Conservation (phyloP, 495 filamentous ascomycete species). For the Coniosporium apollinis region DNA sequence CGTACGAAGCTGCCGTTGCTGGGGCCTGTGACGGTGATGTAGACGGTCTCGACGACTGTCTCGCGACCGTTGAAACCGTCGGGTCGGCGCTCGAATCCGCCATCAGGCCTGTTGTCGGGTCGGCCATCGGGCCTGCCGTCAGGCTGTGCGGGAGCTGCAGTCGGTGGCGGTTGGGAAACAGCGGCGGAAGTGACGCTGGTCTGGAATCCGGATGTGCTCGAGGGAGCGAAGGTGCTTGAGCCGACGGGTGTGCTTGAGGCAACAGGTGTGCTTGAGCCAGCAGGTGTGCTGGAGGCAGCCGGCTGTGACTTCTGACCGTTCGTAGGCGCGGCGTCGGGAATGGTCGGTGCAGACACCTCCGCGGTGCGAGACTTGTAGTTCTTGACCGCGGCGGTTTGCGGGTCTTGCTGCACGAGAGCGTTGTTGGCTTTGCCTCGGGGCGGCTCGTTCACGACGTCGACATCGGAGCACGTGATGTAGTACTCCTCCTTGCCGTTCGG, state of each 20-base stretch:
- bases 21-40: too few species aligned
- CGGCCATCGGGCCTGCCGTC: too few species aligned
- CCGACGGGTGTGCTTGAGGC: background rate
- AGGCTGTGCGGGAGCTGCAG: too few species aligned
- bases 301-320: background rate
- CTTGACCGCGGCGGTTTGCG: slow-evolving; percentile 13
- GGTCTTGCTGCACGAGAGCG: slow-evolving; percentile 19
- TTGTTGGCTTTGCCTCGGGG: slow-evolving; percentile 23
- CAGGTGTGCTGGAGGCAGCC: background rate
- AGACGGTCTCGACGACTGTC: too few species aligned
- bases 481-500: slow-evolving; percentile 45
- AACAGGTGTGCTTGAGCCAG: background rate
- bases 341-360: background rate
- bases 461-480: slow-evolving; percentile 73
- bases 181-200: too few species aligned
- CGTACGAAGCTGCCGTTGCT: too few species aligned
- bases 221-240: background rate
- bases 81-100: too few species aligned
- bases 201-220: too few species aligned
- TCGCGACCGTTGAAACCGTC: too few species aligned
- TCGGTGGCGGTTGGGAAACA: too few species aligned
- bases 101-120: too few species aligned
- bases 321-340: background rate
- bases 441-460: slow-evolving; percentile 35
- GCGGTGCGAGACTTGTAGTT: slow-evolving; percentile 17